These are phyloP conservation scores for Diaporthe citriasiana DNA, from an alignment of 2,329 filamentous ascomycete species.

Conservation along the genomic window DNA sequence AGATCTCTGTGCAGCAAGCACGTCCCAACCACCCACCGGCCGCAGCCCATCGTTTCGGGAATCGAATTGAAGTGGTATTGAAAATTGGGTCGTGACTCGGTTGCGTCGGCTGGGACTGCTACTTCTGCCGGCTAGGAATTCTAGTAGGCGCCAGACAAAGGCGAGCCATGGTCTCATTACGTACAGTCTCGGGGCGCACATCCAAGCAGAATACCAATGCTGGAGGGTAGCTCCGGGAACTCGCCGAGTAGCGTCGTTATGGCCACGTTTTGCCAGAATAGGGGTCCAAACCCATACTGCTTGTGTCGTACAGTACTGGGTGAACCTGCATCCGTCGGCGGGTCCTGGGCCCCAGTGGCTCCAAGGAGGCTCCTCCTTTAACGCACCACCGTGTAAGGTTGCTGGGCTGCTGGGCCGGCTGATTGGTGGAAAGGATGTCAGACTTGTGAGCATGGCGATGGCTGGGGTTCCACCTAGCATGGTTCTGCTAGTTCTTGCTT, in stretches of 20 bases:
- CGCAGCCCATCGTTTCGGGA: slow-evolving; percentile 15
- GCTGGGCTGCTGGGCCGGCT: neutral
- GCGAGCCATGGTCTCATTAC: slow-evolving; percentile 27
- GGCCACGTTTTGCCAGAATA: slow-evolving; percentile 41
- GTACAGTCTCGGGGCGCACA: slow-evolving; percentile 37
- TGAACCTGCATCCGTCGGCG: neutral
- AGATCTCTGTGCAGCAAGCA: neutral
- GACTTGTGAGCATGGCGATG: neutral
- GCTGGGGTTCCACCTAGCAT: slow-evolving; percentile 6
- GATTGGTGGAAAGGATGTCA: slow-evolving; percentile 16
- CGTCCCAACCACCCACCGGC: neutral
- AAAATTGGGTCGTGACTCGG: slow-evolving; percentile 13
- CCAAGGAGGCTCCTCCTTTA: neutral
- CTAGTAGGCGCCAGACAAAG: slow-evolving; percentile 11
- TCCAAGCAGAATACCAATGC: slow-evolving; percentile 21
- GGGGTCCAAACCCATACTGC: slow-evolving; percentile 36
- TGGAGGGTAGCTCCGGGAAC: slow-evolving; percentile 34
- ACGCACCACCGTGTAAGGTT: neutral
- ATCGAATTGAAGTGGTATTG: slow-evolving; percentile 10
- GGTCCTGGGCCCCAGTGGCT: neutral
- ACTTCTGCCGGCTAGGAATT: slow-evolving; percentile 26
- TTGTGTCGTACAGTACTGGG: neutral
- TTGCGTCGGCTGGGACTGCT: slow-evolving; percentile 32
- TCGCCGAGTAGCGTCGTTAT: slow-evolving; percentile 29
- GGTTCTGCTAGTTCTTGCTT: slow-evolving; percentile 3